Evolutionary conservation across 108 stramenopile species (phyloP).

Genomic region (Conticribra guillardii): DNA sequence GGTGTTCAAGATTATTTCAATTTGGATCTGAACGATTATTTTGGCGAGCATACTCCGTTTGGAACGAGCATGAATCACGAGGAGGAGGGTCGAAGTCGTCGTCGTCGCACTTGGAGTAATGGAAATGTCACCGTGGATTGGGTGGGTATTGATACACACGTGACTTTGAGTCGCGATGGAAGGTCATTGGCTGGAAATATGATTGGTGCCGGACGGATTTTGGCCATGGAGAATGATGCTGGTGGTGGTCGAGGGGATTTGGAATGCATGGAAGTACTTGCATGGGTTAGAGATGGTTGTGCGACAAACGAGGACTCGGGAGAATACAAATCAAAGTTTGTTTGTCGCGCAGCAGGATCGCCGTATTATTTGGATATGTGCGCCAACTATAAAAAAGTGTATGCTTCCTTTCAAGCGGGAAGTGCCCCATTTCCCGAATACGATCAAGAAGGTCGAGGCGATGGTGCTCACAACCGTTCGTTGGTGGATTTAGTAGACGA

Average conservation of each 20-base stretch:
- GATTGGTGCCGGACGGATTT: slow-evolving; percentile 44
- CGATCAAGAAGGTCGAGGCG: not conserved
- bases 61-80: not conserved
- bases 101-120: too few relatives aligned
- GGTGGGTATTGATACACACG: slow-evolving; percentile 59
- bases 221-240: slow-evolving; percentile 25
- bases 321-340: slow-evolving; percentile 20
- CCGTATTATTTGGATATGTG: slow-evolving; percentile 54
- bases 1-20: slow-evolving; percentile 49
- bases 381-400: slow-evolving; percentile 43
- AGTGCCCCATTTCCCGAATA: slow-evolving; percentile 15
- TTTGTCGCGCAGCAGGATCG: slow-evolving; percentile 44
- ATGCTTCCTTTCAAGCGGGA: slow-evolving; percentile 39
- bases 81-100: not conserved
- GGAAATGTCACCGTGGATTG: slow-evolving; percentile 57
- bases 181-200: slow-evolving; percentile 25
- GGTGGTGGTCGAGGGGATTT: slow-evolving; percentile 14
- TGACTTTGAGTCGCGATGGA: slow-evolving; percentile 21
- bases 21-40: slow-evolving; percentile 55
- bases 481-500: slow-evolving; percentile 32
- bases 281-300: slow-evolving; percentile 8
- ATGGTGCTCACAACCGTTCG: not conserved
- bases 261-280: slow-evolving; percentile 42
- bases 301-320: not conserved
- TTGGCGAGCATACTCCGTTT: slow-evolving; percentile 39